A percentile compares a stretch with the other conserved stretches of the same genome.
Evolutionary conservation across 2,329 filamentous ascomycete species (phyloP).

Genomic region (Fusarium sublunatum): DNA sequence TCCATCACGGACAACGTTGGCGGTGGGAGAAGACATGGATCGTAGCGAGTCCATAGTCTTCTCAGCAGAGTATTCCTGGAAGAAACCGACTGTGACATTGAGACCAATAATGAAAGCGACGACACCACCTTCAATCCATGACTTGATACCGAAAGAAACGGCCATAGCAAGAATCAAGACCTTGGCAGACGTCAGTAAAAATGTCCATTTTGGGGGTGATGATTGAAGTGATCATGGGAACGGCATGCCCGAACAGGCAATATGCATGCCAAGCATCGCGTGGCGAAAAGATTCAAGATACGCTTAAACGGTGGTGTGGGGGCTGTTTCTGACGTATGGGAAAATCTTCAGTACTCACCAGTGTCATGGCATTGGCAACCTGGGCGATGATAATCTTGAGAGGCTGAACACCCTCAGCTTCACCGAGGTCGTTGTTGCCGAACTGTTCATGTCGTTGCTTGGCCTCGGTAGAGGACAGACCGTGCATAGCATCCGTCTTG

Average conservation of each 20-base stretch:
- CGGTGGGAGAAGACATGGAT: conserved; percentile 58
- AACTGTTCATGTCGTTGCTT: conserved; percentile 61
- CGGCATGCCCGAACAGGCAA: conserved; percentile 58
- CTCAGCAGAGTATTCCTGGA: conserved; percentile 59
- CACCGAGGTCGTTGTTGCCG: conserved; percentile 68
- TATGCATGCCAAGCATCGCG: conserved; percentile 32
- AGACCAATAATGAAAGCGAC: conserved; percentile 67
- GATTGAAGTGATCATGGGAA: conserved; percentile 55
- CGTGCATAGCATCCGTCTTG: conserved; percentile 62
- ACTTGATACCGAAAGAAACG: conserved; percentile 67
- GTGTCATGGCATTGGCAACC: conserved; percentile 75
- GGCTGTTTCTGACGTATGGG: neutral
- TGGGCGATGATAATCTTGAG: conserved; percentile 71
- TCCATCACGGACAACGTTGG: conserved; percentile 57
- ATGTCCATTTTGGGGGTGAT: conserved; percentile 5
- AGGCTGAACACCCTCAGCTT: conserved; percentile 61
- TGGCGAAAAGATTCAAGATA: conserved; percentile 51
- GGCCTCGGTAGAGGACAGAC: conserved; percentile 64
- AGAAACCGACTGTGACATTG: conserved; percentile 66
- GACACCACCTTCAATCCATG: conserved; percentile 71
- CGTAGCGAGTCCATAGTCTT: conserved; percentile 63
- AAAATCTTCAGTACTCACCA: conserved; percentile 57
- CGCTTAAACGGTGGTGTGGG: conserved; percentile 28
- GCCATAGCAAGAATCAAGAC: conserved; percentile 67
- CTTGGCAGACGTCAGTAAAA: conserved; percentile 46